Conservation (phyloP, 2,329 filamentous ascomycete genomes). For the Beauveria sp. region DNA sequence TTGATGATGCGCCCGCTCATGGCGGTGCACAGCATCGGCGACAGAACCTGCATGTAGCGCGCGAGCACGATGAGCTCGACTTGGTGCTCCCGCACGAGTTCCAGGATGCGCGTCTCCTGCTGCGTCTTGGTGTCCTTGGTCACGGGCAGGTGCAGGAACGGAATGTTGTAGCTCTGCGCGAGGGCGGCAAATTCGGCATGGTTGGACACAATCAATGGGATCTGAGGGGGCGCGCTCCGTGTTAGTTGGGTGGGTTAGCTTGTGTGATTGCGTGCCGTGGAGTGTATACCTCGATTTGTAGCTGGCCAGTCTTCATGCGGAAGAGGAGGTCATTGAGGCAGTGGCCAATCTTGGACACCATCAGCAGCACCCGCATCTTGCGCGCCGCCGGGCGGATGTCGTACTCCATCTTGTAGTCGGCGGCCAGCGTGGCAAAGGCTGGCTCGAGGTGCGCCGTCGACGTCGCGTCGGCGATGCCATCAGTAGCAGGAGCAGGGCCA, state of each 20-base stretch:
- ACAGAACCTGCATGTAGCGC: constrained; percentile 83
- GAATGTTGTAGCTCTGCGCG: constrained; percentile 65
- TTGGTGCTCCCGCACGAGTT: constrained; percentile 58
- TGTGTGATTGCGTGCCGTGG: background rate
- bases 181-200: constrained; percentile 66
- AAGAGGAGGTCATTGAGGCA: constrained; percentile 80
- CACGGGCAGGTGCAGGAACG: constrained; percentile 75
- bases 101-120: constrained; percentile 65
- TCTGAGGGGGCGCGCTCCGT: constrained; percentile 16
- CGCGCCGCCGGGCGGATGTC: constrained; percentile 59
- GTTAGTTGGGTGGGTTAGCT: background rate
- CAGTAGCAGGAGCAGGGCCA: constrained; percentile 45
- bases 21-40: constrained; percentile 62
- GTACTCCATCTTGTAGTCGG: constrained; percentile 61
- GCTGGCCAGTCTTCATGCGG: constrained; percentile 65
- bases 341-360: constrained; percentile 86
- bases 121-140: constrained; percentile 67
- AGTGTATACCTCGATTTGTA: constrained; percentile 52
- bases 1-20: constrained; percentile 89
- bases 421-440: constrained; percentile 54
- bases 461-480: constrained; percentile 4
- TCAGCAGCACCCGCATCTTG: constrained; percentile 73
- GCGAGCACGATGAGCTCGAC: constrained; percentile 76
- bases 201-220: constrained; percentile 76
- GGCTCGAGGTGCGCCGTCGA: constrained; percentile 44